Conservation (phyloP, 2,329 filamentous ascomycete species). For the Xenoacremonium recifei region DNA sequence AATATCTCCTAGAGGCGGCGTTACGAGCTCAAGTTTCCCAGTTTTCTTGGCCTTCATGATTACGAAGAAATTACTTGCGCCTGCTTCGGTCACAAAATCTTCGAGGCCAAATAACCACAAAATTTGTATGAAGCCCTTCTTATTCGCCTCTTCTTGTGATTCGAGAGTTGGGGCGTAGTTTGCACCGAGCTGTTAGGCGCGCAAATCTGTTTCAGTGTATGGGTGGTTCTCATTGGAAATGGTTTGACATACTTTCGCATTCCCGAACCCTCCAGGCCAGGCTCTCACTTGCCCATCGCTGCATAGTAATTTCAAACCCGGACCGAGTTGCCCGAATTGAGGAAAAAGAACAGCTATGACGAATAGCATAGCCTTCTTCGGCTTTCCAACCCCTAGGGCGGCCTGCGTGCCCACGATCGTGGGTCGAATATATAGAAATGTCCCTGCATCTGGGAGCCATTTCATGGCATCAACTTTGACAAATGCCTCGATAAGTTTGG, state of each 20-base stretch:
- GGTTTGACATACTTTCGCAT: slow-evolving; percentile 6
- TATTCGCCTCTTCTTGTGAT: slow-evolving; percentile 5
- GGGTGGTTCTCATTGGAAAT: too few relatives aligned
- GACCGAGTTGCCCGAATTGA: neutral
- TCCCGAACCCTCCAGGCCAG: slow-evolving; percentile 34
- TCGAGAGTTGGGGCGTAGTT: slow-evolving; percentile 16
- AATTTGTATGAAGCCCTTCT: slow-evolving; percentile 35
- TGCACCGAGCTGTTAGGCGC: slow-evolving; percentile 9
- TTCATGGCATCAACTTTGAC: slow-evolving; percentile 32
- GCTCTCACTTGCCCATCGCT: slow-evolving; percentile 6
- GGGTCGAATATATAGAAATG: neutral
- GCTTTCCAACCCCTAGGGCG: neutral
- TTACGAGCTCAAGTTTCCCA: slow-evolving; percentile 59
- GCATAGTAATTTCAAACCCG: slow-evolving; percentile 4
- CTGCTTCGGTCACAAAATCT: slow-evolving; percentile 63
- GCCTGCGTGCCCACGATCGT: neutral
- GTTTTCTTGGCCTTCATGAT: slow-evolving; percentile 51
- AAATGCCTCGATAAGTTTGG: slow-evolving; percentile 65
- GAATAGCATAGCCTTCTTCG: slow-evolving; percentile 1
- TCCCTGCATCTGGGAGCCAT: neutral
- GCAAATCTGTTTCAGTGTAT: too few relatives aligned
- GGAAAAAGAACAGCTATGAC: slow-evolving; percentile 1
- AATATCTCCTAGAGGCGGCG: slow-evolving; percentile 61
- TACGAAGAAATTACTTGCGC: slow-evolving; percentile 68
- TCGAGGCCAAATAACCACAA: slow-evolving; percentile 68